phyloP scores from a whole-genome alignment of 129 eudicot species.

The Cynara cardunculus region DNA sequence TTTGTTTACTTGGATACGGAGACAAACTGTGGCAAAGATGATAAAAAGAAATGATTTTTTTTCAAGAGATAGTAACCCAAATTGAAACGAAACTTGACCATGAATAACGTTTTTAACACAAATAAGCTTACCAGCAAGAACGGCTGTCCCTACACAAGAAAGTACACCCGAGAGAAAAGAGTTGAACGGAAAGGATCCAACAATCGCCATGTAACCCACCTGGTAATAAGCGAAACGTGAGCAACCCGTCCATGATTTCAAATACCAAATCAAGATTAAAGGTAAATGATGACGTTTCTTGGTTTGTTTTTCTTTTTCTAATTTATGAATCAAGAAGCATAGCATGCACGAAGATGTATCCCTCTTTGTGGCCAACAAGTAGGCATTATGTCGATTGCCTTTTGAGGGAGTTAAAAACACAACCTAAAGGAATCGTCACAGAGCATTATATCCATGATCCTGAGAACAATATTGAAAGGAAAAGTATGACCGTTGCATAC shows the following conservation, averaged over 20 bases:
- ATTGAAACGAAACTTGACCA: not conserved
- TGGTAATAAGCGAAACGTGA: conserved; percentile 23
- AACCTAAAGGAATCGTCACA: too few relatives aligned
- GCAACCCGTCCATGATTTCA: not conserved
- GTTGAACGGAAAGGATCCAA: conserved; percentile 89
- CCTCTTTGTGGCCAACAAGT: too few relatives aligned
- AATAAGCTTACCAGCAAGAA: conserved; percentile 74
- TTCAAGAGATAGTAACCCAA: not conserved
- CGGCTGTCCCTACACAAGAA: conserved; percentile 90
- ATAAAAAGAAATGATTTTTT: conserved; percentile 9
- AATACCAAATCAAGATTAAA: not conserved
- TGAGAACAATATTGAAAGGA: too few relatives aligned
- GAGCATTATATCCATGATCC: too few relatives aligned
- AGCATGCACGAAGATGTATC: too few relatives aligned
- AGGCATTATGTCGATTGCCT: too few relatives aligned
- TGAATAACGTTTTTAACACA: not conserved
- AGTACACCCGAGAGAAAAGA: conserved; percentile 88
- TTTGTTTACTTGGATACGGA: conserved; percentile 91
- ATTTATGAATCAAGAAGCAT: too few relatives aligned
- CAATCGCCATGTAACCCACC: conserved; percentile 82
- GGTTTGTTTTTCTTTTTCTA: not conserved
- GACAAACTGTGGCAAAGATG: conserved; percentile 49
- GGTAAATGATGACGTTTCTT: not conserved
- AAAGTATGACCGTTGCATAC: too few relatives aligned
- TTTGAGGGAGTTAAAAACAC: too few relatives aligned